A percentile compares a stretch with the other conserved stretches of the same genome.
Evolutionary conservation across 352 stramenopile species (phyloP).

Genomic region (Pythium dissimile): DNA sequence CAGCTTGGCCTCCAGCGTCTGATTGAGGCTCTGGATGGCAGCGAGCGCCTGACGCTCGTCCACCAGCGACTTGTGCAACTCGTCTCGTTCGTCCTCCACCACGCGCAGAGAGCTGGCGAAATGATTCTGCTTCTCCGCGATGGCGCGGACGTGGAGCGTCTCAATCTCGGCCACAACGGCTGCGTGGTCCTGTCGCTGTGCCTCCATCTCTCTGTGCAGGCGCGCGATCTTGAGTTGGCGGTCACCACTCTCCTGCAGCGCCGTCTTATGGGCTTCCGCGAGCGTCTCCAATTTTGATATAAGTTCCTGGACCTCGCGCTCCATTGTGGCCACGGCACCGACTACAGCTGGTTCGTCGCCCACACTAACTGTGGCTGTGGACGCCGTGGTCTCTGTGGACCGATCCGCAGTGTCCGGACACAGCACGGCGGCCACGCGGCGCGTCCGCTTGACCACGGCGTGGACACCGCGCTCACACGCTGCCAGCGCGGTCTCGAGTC

Average conservation of each 20-base stretch:
- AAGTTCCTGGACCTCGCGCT: conserved; percentile 9
- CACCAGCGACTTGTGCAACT: conserved; percentile 27
- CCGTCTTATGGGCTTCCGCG: conserved; percentile 19
- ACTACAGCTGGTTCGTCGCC: not conserved
- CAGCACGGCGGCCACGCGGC: not conserved
- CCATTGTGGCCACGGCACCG: not conserved
- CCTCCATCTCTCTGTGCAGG: conserved; percentile 31
- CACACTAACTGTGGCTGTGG: not conserved
- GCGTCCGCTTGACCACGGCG: conserved; percentile 25
- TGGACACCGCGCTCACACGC: conserved; percentile 25
- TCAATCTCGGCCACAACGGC: conserved; percentile 40
- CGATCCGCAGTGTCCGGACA: not conserved
- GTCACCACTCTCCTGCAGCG: conserved; percentile 21
- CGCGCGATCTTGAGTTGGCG: conserved; percentile 12
- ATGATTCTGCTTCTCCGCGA: conserved; percentile 37
- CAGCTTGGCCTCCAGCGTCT: conserved; percentile 30
- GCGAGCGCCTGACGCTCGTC: conserved; percentile 20
- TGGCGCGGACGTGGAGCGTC: conserved; percentile 30
- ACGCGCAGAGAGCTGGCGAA: conserved; percentile 29
- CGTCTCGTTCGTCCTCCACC: conserved; percentile 36
- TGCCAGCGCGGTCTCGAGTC: conserved; percentile 31
- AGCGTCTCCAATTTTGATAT: not conserved
- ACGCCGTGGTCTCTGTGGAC: not conserved
- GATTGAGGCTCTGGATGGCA: conserved; percentile 13
- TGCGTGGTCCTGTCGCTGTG: conserved; percentile 34